phyloP scores from a whole-genome alignment of 164 flowering plant species.

The Vitis rupestris region DNA sequence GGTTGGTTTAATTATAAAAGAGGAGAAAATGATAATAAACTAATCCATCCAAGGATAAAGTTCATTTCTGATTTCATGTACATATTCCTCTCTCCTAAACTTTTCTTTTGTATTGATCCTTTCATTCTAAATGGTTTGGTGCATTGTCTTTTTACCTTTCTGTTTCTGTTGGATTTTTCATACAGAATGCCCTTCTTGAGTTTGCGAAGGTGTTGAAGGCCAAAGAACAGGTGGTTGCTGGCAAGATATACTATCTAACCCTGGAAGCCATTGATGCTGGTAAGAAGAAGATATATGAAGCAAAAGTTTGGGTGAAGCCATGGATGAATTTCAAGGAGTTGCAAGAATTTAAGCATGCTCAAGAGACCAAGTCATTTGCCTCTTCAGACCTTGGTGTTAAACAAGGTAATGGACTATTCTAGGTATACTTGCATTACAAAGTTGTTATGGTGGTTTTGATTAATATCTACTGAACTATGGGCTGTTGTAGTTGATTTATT shows the following conservation, averaged over 20 bases:
- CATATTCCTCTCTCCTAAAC: no score
- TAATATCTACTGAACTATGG: no score
- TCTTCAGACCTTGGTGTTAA: conserved; percentile 20
- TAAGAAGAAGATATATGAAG: conserved; percentile 30
- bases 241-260: conserved; percentile 34
- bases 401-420: conserved; percentile 10
- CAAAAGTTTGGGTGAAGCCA: conserved; percentile 47
- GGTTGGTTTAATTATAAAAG: no score
- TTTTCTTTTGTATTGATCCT: no score
- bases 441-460: no score
- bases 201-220: conserved; percentile 34
- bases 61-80: background rate
- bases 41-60: no score
- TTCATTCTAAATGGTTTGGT: no score
- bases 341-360: conserved; percentile 31
- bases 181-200: conserved; percentile 34
- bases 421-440: background rate
- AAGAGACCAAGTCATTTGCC: conserved; percentile 10
- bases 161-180: background rate
- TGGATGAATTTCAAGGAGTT: conserved; percentile 44
- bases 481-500: no score
- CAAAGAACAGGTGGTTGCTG: conserved; percentile 43
- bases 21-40: no score
- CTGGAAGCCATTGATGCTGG: conserved; percentile 37
- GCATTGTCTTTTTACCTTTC: no score